Percentiles rank a stretch among this genome's conserved stretches.
Evolutionary conservation across 805 yeast species (phyloP).

Genomic region (Grigorovia jiainica): DNA sequence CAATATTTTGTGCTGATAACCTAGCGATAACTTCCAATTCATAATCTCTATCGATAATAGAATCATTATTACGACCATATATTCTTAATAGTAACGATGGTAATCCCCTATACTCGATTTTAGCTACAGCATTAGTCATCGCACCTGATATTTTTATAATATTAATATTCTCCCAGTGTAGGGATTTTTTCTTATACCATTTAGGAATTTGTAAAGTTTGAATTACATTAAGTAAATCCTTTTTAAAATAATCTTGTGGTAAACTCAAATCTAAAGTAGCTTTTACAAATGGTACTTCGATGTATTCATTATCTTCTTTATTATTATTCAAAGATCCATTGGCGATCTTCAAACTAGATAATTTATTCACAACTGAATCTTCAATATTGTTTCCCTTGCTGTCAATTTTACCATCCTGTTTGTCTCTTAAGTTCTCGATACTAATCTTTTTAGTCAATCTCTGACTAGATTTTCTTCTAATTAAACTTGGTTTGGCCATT

Average conservation of each 20-base stretch:
- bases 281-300: conserved; percentile 40
- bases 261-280: conserved; percentile 63
- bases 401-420: not conserved
- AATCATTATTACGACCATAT: conserved; percentile 81
- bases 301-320: conserved; percentile 9
- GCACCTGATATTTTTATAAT: conserved; percentile 81
- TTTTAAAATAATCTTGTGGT: conserved; percentile 78
- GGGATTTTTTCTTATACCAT: conserved; percentile 48
- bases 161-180: conserved; percentile 36
- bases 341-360: conserved; percentile 7
- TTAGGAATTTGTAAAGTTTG: conserved; percentile 59
- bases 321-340: not conserved
- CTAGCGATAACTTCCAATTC: conserved; percentile 69
- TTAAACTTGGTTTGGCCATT: conserved; percentile 13
- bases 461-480: conserved; percentile 21
- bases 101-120: conserved; percentile 52
- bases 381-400: not conserved
- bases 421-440: conserved; percentile 9
- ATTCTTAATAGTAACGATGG: conserved; percentile 67
- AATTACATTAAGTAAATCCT: conserved; percentile 60
- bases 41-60: conserved; percentile 74
- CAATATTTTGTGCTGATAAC: conserved; percentile 68
- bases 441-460: conserved; percentile 24
- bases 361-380: not conserved
- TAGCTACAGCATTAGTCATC: conserved; percentile 81